Conservation (phyloP, 129 eudicot genomes). For the Sambucus nigra region DNA sequence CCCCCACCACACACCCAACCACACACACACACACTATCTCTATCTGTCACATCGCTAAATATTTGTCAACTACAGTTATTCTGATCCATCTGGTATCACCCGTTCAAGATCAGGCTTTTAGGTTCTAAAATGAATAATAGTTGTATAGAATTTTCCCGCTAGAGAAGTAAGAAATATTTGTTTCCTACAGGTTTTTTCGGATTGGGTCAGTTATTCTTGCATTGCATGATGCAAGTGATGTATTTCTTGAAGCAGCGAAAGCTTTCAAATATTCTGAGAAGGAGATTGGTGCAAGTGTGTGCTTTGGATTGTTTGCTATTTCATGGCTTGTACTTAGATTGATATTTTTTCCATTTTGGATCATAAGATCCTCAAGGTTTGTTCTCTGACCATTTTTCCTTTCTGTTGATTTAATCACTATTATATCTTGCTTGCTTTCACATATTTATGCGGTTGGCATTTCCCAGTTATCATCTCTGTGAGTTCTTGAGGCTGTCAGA, state of each 20-base stretch:
- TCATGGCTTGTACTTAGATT: conserved; percentile 52
- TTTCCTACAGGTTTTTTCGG: conserved; percentile 34
- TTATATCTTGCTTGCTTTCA: not conserved
- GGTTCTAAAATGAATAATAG: not conserved
- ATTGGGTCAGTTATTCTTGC: conserved; percentile 42
- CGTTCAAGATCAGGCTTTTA: not conserved
- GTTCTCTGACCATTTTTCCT: not conserved
- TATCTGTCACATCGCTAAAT: too few relatives aligned
- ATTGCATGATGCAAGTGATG: conserved; percentile 63
- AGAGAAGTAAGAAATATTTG: not conserved
- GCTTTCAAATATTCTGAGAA: conserved; percentile 48
- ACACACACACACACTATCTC: too few relatives aligned
- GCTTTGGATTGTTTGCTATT: conserved; percentile 46
- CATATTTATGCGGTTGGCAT: conserved; percentile 7
- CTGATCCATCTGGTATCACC: not conserved
- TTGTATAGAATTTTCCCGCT: not conserved
- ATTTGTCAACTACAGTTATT: not conserved
- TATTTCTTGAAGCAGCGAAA: conserved; percentile 56
- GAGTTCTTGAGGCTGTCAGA: conserved; percentile 53
- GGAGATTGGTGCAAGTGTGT: conserved; percentile 46
- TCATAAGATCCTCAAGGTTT: conserved; percentile 46
- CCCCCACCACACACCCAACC: too few relatives aligned
- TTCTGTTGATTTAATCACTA: not conserved
- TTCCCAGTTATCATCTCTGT: conserved; percentile 42
- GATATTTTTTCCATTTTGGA: conserved; percentile 46